Percentiles rank a stretch among this genome's conserved stretches.
Conservation (phyloP, 345 rosid species). For the Dipteronia dyeriana region DNA sequence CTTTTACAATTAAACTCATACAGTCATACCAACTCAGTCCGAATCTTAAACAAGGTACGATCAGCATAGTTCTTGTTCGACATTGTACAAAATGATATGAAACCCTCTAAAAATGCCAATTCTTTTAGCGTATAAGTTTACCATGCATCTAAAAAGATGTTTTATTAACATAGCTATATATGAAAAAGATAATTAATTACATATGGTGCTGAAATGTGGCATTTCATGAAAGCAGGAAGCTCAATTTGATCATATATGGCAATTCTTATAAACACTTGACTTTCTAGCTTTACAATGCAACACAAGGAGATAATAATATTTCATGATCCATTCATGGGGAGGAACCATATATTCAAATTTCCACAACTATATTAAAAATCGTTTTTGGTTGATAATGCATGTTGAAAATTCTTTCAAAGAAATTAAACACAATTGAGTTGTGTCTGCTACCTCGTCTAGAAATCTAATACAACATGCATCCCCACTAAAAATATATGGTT, state of each 20-base stretch:
- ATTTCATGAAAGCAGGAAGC: constrained; percentile 2
- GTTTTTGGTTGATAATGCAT: neutral
- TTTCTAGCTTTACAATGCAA: neutral
- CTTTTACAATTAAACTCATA: neutral
- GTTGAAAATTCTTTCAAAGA: neutral
- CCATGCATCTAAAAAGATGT: neutral
- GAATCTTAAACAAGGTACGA: neutral
- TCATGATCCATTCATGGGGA: neutral
- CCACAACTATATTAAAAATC: neutral
- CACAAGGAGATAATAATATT: neutral
- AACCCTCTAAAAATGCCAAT: neutral
- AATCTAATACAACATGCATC: neutral
- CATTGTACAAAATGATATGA: neutral
- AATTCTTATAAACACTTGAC: neutral
- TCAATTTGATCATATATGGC: neutral
- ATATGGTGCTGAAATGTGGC: neutral
- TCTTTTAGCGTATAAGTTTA: neutral
- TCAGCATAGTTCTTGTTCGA: neutral
- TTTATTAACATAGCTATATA: neutral
- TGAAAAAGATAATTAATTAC: neutral
- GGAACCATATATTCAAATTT: neutral
- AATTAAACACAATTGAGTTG: neutral
- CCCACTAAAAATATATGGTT: neutral
- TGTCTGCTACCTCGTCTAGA: neutral
- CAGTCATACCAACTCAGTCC: neutral